These are phyloP conservation scores for Xylaria sp. DNA, from an alignment of 2,329 filamentous ascomycete genomes.

Conservation along the genomic window DNA sequence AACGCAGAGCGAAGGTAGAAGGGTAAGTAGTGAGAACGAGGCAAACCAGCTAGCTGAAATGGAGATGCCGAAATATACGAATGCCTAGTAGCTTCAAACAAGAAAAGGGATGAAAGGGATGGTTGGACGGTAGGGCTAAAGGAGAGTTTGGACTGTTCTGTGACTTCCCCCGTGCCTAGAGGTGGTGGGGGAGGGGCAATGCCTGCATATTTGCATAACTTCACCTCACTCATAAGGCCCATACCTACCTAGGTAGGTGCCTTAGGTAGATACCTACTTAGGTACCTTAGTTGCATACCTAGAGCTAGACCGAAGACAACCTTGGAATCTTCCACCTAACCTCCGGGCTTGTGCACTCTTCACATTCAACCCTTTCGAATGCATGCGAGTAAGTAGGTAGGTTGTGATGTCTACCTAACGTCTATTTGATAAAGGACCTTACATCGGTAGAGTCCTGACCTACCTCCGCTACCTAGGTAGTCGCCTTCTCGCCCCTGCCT, in stretches of 20 bases:
- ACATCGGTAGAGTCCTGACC: not conserved
- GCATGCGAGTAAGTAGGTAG: too few species aligned
- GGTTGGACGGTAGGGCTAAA: not conserved
- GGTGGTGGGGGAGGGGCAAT: constrained; percentile 30
- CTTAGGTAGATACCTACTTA: not conserved
- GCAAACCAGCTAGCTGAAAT: not conserved
- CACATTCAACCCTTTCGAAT: too few species aligned
- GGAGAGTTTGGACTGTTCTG: constrained; percentile 20
- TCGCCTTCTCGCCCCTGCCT: too few species aligned
- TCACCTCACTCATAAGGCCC: not conserved
- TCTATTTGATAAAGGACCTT: too few species aligned
- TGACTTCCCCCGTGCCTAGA: not conserved
- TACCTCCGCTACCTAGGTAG: too few species aligned
- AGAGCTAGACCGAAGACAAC: too few species aligned
- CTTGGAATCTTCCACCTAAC: too few species aligned
- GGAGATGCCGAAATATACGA: not conserved
- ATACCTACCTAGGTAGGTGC: not conserved
- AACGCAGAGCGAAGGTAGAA: not conserved
- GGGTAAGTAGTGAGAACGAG: too few species aligned
- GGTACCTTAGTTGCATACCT: not conserved
- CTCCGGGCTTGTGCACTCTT: too few species aligned
- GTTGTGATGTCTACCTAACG: too few species aligned
- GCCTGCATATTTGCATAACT: constrained; percentile 8
- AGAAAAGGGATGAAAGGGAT: constrained; percentile 2
- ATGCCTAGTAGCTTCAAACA: constrained; percentile 1